phyloP scores from a whole-genome alignment of 176 grass and related monocot species.

The Lolium perenne region DNA sequence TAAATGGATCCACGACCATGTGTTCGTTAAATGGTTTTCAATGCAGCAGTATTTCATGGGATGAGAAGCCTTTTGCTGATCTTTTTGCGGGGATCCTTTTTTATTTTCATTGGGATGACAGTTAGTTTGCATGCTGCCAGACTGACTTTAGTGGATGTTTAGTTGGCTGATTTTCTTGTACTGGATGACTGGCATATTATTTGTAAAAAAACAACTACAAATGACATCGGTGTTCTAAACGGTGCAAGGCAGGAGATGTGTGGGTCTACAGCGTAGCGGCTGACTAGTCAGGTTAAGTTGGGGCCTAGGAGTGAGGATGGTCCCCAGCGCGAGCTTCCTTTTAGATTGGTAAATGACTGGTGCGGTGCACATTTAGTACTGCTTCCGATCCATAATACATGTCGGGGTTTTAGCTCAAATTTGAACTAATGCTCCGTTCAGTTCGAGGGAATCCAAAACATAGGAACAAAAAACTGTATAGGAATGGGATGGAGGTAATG shows the following conservation, averaged over 20 bases:
- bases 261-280: background rate
- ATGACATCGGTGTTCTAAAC: background rate
- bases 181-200: constrained; percentile 5
- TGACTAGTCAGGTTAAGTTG: background rate
- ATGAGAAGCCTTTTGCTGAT: background rate
- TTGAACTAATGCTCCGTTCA: too few species aligned
- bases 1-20: background rate
- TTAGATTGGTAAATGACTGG: background rate
- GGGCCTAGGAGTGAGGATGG: background rate
- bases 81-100: background rate
- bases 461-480: too few species aligned
- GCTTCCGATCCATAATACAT: too few species aligned
- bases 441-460: too few species aligned
- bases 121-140: constrained; percentile 2
- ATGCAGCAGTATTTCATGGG: background rate
- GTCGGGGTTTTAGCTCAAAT: too few species aligned
- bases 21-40: constrained; percentile 29
- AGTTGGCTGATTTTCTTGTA: background rate
- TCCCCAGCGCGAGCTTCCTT: background rate
- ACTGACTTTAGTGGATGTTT: background rate
- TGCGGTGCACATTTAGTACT: background rate
- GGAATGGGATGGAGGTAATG: too few species aligned
- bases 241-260: background rate
- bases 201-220: constrained; percentile 1
- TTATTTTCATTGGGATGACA: constrained; percentile 9